Conservation (phyloP, 2,329 filamentous ascomycete species). For the Paradendryphiella salina region DNA sequence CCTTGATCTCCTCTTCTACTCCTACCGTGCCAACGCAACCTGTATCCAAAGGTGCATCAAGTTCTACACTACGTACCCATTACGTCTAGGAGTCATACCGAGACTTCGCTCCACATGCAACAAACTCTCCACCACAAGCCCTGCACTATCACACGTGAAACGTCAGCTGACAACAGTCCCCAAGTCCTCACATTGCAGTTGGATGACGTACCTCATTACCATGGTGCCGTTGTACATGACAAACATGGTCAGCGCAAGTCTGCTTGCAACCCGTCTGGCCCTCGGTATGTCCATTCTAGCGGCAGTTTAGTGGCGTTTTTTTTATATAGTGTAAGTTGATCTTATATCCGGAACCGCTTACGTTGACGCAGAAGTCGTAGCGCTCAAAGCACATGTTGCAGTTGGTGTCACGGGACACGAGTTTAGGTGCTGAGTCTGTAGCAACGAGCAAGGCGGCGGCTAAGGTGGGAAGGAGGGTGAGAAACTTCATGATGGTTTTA, state of each 20-base stretch:
- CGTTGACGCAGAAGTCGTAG: slow-evolving; percentile 19
- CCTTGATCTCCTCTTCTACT: no score
- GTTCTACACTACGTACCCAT: not conserved
- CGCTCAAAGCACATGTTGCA: slow-evolving; percentile 9
- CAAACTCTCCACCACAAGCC: slow-evolving; percentile 5
- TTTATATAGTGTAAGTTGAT: not conserved
- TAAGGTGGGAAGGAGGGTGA: not conserved
- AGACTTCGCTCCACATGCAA: slow-evolving; percentile 2
- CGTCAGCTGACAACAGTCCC: not conserved
- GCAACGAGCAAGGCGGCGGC: not conserved
- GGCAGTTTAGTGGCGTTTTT: not conserved
- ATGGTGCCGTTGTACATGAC: slow-evolving; percentile 5
- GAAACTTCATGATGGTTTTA: slow-evolving; percentile 9
- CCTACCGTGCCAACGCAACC: not conserved
- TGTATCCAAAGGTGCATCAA: not conserved
- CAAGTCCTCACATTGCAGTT: not conserved
- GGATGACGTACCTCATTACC: not conserved
- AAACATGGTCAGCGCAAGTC: slow-evolving; percentile 24
- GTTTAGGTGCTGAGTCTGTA: not conserved
- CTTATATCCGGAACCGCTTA: no score
- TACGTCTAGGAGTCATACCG: not conserved
- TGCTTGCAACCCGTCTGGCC: slow-evolving; percentile 16
- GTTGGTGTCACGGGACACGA: slow-evolving; percentile 1
- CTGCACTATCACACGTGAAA: not conserved
- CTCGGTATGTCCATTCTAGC: slow-evolving; percentile 17